Evolutionary conservation across 805 yeast genomes (phyloP), one percentile per base, ranked within the genome.

Genomic region (Suhomyces kilbournensis): DNA sequence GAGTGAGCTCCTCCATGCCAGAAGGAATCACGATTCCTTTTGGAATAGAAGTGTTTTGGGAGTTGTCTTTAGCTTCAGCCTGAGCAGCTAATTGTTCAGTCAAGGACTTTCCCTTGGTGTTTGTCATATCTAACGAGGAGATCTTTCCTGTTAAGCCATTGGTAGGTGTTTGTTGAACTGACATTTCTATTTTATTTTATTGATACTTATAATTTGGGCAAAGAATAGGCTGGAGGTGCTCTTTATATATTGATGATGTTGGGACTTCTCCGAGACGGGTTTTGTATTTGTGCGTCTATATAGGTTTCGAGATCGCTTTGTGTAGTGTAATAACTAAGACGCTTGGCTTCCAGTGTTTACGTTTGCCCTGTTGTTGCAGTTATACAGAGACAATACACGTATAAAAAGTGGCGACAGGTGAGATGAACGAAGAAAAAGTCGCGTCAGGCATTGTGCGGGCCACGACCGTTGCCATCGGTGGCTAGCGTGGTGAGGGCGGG

Each of bases 141-240:
- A 75, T 74, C 60, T 74, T 68, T 32, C 77, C 77, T 46, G 79
- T 74, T 64, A 75, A 73, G 40, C 78, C 79, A 63, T 67, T 68
- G 54, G 79, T 75, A 51, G 79, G 79, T 17, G 96, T 88, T 78
- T 84, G 84, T 71, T 83, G 79, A 47, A 72, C 66, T 44, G 85
- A 75, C 82, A 79, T 78, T 53, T 43, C 22, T 17, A 22, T 14
- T 22, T 4, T 35, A 6, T 35, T 8, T 35, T 35, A 17, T 38
- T 38, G 42, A 17, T 17, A 7, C 7, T 10, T 19, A 44, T 15
- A 44, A 44, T 30, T 25, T 22, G 14, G 12, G 5, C 10, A 8
- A 20, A 42, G 45, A 9, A 7, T n/a, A 17, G 22, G 30, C 28
- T 42, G 30, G 26, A 7, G 17, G 30, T 17, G 20, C 14, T 42